These are phyloP conservation scores for Hysterangium stoloniferum DNA, from an alignment of 768 basidiomycete genomes.

Conservation along the genomic window DNA sequence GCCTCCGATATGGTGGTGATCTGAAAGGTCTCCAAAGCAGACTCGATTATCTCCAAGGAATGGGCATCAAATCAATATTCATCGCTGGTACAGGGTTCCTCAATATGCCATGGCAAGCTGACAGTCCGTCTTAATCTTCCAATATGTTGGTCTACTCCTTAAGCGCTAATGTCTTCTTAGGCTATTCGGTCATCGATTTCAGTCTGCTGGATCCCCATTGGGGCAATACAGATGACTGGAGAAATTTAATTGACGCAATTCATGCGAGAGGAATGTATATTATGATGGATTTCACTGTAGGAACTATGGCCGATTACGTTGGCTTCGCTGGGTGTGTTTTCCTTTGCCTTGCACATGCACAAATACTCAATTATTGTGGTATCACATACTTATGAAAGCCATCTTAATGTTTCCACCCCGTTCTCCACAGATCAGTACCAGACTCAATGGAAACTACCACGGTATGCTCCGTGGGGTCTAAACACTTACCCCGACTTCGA, in stretches of 20 bases:
- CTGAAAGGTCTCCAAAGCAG: conserved; percentile 65
- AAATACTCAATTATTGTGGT: not conserved
- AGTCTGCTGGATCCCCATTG: conserved; percentile 88
- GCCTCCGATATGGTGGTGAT: conserved; percentile 86
- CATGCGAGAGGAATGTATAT: conserved; percentile 84
- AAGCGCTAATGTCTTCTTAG: conserved; percentile 29
- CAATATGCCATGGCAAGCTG: conserved; percentile 96
- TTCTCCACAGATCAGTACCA: conserved; percentile 71
- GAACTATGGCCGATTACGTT: conserved; percentile 84
- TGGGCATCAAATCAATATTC: conserved; percentile 81
- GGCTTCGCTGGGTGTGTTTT: conserved; percentile 71
- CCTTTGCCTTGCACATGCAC: conserved; percentile 6
- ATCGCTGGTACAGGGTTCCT: conserved; percentile 89
- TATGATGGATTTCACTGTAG: conserved; percentile 91
- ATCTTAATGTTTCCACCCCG: conserved; percentile 72
- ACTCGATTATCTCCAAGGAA: conserved; percentile 84
- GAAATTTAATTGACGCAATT: conserved; percentile 60
- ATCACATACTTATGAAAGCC: conserved; percentile 37
- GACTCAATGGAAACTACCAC: conserved; percentile 65
- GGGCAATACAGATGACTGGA: conserved; percentile 81
- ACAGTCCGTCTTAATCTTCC: conserved; percentile 53
- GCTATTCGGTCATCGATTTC: conserved; percentile 92
- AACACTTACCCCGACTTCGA: conserved; percentile 80
- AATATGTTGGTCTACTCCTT: conserved; percentile 11
- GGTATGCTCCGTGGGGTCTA: conserved; percentile 80